Conservation (phyloP, 2,329 filamentous ascomycete species). For the Fulvia fulva region DNA sequence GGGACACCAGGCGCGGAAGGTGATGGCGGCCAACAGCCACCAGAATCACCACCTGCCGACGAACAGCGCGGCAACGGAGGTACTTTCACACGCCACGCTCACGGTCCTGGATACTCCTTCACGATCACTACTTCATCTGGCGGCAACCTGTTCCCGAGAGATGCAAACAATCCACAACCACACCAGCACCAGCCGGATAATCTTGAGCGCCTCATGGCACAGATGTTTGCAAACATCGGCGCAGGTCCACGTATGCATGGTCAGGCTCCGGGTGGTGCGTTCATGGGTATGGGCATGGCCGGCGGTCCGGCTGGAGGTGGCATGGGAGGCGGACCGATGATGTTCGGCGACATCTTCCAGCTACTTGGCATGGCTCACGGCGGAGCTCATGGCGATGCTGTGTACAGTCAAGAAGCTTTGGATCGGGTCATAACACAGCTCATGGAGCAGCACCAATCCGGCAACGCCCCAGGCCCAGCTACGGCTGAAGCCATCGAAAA, state of each 20-base stretch:
- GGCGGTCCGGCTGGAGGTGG: conserved; percentile 6
- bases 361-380: conserved; percentile 38
- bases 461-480: conserved; percentile 78
- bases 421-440: conserved; percentile 83
- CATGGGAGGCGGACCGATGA: conserved; percentile 5
- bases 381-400: conserved; percentile 64
- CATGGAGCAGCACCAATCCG: conserved; percentile 76
- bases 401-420: conserved; percentile 85
- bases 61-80: conserved; percentile 6
- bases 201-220: conserved; percentile 30
- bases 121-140: conserved; percentile 27
- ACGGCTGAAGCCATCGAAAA: conserved; percentile 68
- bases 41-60: conserved; percentile 11
- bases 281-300: background rate
- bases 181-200: conserved; percentile 32
- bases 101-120: conserved; percentile 28
- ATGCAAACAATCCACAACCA: conserved; percentile 49
- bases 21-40: conserved; percentile 14
- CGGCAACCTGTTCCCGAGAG: conserved; percentile 46
- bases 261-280: background rate
- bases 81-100: conserved; percentile 16
- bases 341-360: conserved; percentile 21
- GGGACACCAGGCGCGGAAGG: conserved; percentile 3
- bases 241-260: conserved; percentile 10
- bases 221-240: conserved; percentile 33